These are phyloP conservation scores for Rugonectria rugulosa DNA, from an alignment of 2,329 filamentous ascomycete genomes.

Conservation along the genomic window DNA sequence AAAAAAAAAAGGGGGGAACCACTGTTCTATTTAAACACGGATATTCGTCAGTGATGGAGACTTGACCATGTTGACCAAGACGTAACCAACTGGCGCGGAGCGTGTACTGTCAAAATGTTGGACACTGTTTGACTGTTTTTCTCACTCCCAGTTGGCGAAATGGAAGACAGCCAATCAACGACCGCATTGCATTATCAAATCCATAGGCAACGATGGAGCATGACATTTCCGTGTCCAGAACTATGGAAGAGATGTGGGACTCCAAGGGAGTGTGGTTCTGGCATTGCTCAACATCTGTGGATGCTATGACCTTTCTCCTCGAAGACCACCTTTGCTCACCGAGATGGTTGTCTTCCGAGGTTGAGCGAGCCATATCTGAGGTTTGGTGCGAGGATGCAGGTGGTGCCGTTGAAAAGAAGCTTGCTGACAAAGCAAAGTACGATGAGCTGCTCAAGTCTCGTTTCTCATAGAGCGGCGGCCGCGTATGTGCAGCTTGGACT, in stretches of 20 bases:
- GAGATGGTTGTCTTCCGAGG: not conserved
- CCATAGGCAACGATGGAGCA: conserved; percentile 6
- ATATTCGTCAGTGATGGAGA: no score
- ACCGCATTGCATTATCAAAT: no score
- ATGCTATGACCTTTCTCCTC: conserved; percentile 2
- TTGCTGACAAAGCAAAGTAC: conserved; percentile 11
- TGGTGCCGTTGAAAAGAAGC: conserved; percentile 6
- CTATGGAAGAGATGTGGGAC: conserved; percentile 29
- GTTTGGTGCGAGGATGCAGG: conserved; percentile 5
- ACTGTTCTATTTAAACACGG: no score
- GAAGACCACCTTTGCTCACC: conserved; percentile 12
- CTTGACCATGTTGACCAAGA: no score
- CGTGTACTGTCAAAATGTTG: no score
- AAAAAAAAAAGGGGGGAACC: no score
- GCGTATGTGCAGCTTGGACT: no score
- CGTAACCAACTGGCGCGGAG: no score
- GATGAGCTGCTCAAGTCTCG: conserved; percentile 10
- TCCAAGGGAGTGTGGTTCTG: conserved; percentile 33
- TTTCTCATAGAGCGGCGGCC: not conserved
- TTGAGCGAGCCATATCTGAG: conserved; percentile 3
- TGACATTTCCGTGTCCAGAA: conserved; percentile 11
- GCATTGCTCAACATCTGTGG: conserved; percentile 4
- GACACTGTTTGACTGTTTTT: no score
- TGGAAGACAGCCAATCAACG: no score
- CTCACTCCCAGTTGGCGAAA: no score